These are phyloP conservation scores for Ustilago sp. DNA, from an alignment of 1,284 basidiomycete species.

Conservation along the genomic window DNA sequence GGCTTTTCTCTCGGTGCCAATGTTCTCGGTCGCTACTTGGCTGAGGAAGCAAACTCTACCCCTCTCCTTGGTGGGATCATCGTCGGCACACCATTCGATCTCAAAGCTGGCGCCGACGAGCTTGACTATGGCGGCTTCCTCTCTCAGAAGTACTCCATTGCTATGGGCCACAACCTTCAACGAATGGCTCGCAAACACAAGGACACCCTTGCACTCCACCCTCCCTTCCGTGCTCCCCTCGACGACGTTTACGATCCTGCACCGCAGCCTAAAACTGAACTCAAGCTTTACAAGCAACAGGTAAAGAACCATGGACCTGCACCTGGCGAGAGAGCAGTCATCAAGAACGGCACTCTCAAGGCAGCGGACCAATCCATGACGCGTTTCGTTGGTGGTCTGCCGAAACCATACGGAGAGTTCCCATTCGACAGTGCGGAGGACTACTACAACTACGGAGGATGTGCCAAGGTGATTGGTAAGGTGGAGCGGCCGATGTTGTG, in stretches of 20 bases:
- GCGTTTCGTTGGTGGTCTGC: conserved; percentile 80
- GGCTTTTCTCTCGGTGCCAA: conserved; percentile 96
- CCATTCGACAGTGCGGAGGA: conserved; percentile 75
- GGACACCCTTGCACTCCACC: conserved; percentile 58
- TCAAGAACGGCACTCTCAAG: conserved; percentile 63
- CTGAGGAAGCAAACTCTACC: conserved; percentile 82
- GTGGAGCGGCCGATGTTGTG: conserved; percentile 74
- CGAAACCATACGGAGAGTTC: conserved; percentile 57
- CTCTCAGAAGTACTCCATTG: conserved; percentile 81
- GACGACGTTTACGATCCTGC: conserved; percentile 51
- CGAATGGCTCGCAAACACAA: conserved; percentile 54
- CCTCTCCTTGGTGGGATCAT: conserved; percentile 79
- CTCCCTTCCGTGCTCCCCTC: conserved; percentile 50
- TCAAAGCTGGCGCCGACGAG: conserved; percentile 72
- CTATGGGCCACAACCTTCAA: conserved; percentile 83
- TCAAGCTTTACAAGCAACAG: conserved; percentile 46
- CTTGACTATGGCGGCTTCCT: conserved; percentile 74
- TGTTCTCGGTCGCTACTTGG: conserved; percentile 89
- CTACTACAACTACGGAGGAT: conserved; percentile 77
- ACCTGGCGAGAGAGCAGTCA: conserved; percentile 28
- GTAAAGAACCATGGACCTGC: conserved; percentile 41
- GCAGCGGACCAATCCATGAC: conserved; percentile 76
- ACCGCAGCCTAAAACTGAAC: conserved; percentile 40
- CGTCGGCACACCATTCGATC: conserved; percentile 85
- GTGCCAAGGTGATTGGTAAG: conserved; percentile 52